Evolutionary conservation across 805 yeast genomes (phyloP).

Genomic region (Tetrapisispora taiwanensis): DNA sequence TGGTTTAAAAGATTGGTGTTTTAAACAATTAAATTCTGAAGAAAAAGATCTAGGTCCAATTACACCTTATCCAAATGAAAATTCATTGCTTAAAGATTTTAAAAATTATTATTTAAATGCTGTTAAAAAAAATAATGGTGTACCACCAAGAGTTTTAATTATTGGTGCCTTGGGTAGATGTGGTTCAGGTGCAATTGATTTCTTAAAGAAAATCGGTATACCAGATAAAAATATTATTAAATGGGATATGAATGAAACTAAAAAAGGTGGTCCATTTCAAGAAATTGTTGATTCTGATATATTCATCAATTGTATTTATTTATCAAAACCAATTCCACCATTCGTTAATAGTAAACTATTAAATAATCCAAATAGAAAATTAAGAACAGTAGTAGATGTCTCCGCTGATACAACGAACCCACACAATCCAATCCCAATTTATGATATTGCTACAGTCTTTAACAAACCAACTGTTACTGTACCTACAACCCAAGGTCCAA

Average conservation of each 20-base stretch:
- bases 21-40: slow-evolving; percentile 67
- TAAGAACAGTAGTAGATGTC: slow-evolving; percentile 91
- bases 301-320: slow-evolving; percentile 91
- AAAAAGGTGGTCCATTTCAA: slow-evolving; percentile 92
- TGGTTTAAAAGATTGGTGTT: slow-evolving; percentile 90
- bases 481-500: slow-evolving; percentile 69
- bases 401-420: slow-evolving; percentile 98
- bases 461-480: slow-evolving; percentile 84
- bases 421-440: slow-evolving; percentile 94
- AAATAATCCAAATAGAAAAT: slow-evolving; percentile 57
- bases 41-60: slow-evolving; percentile 67
- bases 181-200: slow-evolving; percentile 92
- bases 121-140: slow-evolving; percentile 45
- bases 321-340: slow-evolving; percentile 89
- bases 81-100: slow-evolving; percentile 61
- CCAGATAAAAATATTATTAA: slow-evolving; percentile 74
- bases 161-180: slow-evolving; percentile 99
- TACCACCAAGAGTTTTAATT: slow-evolving; percentile 68
- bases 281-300: slow-evolving; percentile 83
- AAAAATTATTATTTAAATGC: slow-evolving; percentile 49
- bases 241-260: slow-evolving; percentile 98
- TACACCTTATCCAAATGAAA: slow-evolving; percentile 74
- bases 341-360: slow-evolving; percentile 64
- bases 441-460: slow-evolving; percentile 81
- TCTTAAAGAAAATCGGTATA: slow-evolving; percentile 72